phyloP scores from a whole-genome alignment of 306 rosid genomes.

The Corylus avellana region DNA sequence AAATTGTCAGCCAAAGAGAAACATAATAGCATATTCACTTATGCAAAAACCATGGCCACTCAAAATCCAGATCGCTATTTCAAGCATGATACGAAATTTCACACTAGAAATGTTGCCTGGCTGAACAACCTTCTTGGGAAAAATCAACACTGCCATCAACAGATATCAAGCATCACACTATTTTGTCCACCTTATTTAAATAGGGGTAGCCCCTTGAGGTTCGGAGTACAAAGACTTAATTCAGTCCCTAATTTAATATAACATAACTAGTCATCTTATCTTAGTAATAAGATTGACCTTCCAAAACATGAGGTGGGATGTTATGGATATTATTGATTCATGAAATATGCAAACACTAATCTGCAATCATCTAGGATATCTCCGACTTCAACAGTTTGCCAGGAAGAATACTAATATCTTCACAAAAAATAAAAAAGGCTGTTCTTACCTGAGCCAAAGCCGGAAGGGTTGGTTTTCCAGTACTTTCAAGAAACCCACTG shows the following conservation, averaged over 20 bases:
- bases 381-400: slow-evolving; percentile 4
- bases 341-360: not conserved
- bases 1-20: not conserved
- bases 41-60: slow-evolving; percentile 5
- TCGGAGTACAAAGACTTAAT: not conserved
- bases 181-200: not conserved
- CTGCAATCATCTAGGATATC: not conserved
- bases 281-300: not conserved
- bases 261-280: not conserved
- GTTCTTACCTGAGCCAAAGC: slow-evolving; percentile 85
- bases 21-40: not conserved
- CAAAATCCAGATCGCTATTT: not conserved
- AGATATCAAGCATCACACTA: not conserved
- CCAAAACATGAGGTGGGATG: not conserved
- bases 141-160: not conserved
- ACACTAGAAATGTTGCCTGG: not conserved
- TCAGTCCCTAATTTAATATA: not conserved
- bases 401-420: slow-evolving; percentile 2
- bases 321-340: not conserved
- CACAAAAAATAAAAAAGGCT: slow-evolving; percentile 1
- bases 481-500: slow-evolving; percentile 89
- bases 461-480: slow-evolving; percentile 79
- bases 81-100: not conserved
- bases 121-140: not conserved
- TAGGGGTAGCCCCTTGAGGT: not conserved